Conservation (phyloP, 2,329 filamentous ascomycete genomes). For the Trichoderma koningii region DNA sequence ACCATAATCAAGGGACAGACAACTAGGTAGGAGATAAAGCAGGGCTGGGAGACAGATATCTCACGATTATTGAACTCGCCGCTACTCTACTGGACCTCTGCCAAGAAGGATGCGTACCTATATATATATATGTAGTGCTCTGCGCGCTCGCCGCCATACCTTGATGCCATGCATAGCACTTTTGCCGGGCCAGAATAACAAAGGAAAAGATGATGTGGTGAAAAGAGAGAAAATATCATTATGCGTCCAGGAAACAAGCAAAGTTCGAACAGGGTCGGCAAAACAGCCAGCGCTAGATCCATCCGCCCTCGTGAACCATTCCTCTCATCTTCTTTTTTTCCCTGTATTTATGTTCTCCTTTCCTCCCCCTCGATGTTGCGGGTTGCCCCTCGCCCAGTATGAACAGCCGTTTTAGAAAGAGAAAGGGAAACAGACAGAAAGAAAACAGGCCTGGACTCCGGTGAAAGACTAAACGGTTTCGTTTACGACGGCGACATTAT, state of each 20-base stretch:
- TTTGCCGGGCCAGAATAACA: not conserved
- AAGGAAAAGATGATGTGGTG: not conserved
- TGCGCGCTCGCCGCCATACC: constrained; percentile 5
- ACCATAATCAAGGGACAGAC: not conserved
- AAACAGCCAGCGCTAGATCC: constrained; percentile 28
- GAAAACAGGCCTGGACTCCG: constrained; percentile 13
- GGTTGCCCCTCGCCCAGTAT: constrained; percentile 23
- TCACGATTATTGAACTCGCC: constrained; percentile 6
- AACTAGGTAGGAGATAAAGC: too few relatives aligned
- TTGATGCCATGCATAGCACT: not conserved
- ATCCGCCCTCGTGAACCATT: constrained; percentile 13
- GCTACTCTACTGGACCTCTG: not conserved
- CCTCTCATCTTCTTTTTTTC: not conserved
- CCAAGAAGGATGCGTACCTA: not conserved
- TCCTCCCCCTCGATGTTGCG: not conserved
- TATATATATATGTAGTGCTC: constrained; percentile 10
- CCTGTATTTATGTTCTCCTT: constrained; percentile 6
- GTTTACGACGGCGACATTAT: constrained; percentile 31
- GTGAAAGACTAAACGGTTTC: not conserved
- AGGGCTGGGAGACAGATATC: not conserved
- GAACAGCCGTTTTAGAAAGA: not conserved
- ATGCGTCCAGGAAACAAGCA: not conserved
- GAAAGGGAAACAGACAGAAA: not conserved
- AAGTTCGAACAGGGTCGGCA: constrained; percentile 16
- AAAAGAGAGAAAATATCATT: not conserved